phyloP scores from a whole-genome alignment of 805 yeast species.

The Zygosaccharomyces pseudorouxii region DNA sequence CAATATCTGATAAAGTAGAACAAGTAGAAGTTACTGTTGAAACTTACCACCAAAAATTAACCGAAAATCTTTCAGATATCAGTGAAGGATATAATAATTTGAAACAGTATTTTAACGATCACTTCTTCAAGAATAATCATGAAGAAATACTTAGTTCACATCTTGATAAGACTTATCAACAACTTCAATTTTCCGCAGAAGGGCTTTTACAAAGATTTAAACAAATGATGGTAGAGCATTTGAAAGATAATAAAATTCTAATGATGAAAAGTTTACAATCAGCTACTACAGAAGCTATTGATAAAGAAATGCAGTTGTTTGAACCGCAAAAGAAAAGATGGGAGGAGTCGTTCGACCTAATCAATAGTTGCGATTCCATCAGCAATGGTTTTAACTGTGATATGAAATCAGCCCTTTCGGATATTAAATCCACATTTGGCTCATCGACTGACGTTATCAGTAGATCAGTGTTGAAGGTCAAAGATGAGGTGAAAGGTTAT shows the following conservation, averaged over 20 bases:
- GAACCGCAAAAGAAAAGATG: constrained; percentile 31
- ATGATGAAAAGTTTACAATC: constrained; percentile 26
- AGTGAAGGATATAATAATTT: constrained; percentile 33
- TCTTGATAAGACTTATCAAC: constrained; percentile 23
- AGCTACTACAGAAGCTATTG: constrained; percentile 29
- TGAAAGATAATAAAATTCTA: constrained; percentile 23
- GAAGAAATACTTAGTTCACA: constrained; percentile 25
- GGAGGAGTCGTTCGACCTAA: constrained; percentile 30
- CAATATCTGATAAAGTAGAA: constrained; percentile 17
- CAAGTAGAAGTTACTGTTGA: constrained; percentile 18
- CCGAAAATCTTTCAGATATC: constrained; percentile 29
- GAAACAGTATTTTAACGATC: constrained; percentile 29
- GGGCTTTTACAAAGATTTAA: constrained; percentile 20
- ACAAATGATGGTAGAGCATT: constrained; percentile 22
- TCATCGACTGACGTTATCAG: constrained; percentile 17
- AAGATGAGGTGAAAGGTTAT: constrained; percentile 17
- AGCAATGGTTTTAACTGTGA: constrained; percentile 24
- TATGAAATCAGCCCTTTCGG: constrained; percentile 16
- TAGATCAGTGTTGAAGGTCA: constrained; percentile 18
- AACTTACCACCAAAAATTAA: constrained; percentile 20
- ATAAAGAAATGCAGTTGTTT: constrained; percentile 28
- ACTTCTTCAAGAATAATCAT: constrained; percentile 30
- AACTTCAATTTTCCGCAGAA: constrained; percentile 24
- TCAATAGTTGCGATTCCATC: constrained; percentile 33
- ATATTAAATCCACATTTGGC: constrained; percentile 20